phyloP scores from a whole-genome alignment of 495 filamentous ascomycete species.

The Aspergillus sclerotioniger region DNA sequence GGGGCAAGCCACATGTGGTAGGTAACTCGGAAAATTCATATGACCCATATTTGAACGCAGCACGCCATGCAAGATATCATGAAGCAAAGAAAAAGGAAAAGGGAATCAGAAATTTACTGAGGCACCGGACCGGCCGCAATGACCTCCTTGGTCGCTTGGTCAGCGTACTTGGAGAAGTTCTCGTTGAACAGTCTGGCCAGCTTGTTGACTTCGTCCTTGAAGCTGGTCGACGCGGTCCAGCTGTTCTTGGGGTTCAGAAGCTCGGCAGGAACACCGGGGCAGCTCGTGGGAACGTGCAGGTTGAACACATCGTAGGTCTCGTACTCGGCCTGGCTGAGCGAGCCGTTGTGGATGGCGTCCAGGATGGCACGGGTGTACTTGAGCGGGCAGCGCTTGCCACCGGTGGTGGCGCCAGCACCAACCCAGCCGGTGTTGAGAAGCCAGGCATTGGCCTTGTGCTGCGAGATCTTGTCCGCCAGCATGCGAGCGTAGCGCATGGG shows the following conservation, averaged over 20 bases:
- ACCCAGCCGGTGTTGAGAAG: slow-evolving; percentile 99
- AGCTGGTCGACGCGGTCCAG: slow-evolving; percentile 79
- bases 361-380: slow-evolving; percentile 99
- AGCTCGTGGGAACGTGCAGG: slow-evolving; percentile 83
- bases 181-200: slow-evolving; percentile 84
- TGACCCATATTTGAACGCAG: slow-evolving; percentile 20
- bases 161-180: slow-evolving; percentile 95
- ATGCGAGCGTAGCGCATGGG: slow-evolving; percentile 99
- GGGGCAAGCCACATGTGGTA: slow-evolving; percentile 10
- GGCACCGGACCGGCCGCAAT: slow-evolving; percentile 40
- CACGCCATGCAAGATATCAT: slow-evolving; percentile 32
- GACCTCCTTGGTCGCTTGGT: slow-evolving; percentile 79
- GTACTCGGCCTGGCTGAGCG: slow-evolving; percentile 86
- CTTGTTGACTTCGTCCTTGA: slow-evolving; percentile 84
- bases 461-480: slow-evolving; percentile 94
- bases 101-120: slow-evolving; percentile 18
- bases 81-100: slow-evolving; percentile 13
- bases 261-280: slow-evolving; percentile 81
- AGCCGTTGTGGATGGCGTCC: slow-evolving; percentile 94
- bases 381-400: slow-evolving; percentile 96
- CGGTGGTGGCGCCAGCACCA: slow-evolving; percentile 89
- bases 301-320: slow-evolving; percentile 97
- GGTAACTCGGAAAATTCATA: slow-evolving; percentile 15
- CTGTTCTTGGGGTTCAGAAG: slow-evolving; percentile 91
- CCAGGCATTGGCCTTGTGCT: slow-evolving; percentile 97